phyloP scores from a whole-genome alignment of 179 eudicot genomes.

The Sideroxylon spinosum region DNA sequence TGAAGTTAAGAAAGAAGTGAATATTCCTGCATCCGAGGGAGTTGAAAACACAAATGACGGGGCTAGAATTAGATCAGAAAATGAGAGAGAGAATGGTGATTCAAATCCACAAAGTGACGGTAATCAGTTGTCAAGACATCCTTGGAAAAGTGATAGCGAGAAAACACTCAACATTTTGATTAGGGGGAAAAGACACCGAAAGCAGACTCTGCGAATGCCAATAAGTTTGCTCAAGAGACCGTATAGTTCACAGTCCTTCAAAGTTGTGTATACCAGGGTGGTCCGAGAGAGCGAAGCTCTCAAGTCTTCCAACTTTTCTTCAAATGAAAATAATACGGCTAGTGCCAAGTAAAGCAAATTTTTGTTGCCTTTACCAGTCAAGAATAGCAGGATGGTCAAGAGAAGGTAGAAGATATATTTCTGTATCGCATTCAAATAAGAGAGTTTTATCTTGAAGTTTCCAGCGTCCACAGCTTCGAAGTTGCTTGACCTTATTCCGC shows the following conservation, averaged over 20 bases:
- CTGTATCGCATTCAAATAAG: neutral
- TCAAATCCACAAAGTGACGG: conserved; percentile 21
- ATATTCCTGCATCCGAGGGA: conserved; percentile 38
- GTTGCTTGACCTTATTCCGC: conserved; percentile 1
- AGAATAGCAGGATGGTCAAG: conserved; percentile 21
- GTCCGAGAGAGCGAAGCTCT: conserved; percentile 72
- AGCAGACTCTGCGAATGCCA: conserved; percentile 91
- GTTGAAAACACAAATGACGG: conserved; percentile 32
- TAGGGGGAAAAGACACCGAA: conserved; percentile 76
- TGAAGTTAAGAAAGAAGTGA: conserved; percentile 43
- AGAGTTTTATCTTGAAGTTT: conserved; percentile 9
- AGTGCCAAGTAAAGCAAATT: conserved; percentile 26
- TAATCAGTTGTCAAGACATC: conserved; percentile 19
- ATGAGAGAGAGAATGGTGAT: conserved; percentile 31
- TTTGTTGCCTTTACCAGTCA: conserved; percentile 16
- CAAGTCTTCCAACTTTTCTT: conserved; percentile 37
- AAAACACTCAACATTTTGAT: conserved; percentile 71
- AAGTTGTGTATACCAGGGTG: conserved; percentile 76
- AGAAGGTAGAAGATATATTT: conserved; percentile 14
- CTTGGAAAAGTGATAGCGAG: conserved; percentile 38
- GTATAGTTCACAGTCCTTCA: conserved; percentile 78
- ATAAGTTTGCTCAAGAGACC: conserved; percentile 81
- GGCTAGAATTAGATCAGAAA: conserved; percentile 32
- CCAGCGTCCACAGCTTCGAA: conserved; percentile 19
- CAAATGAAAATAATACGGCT: conserved; percentile 39